A percentile compares a stretch with the other conserved stretches of the same genome.
Evolutionary conservation across 306 rosid species (phyloP).

Genomic region (Cucumis sativus): Cucumber_9930_V3 NC_026659.2:14879001-14879500

Average conservation of each 20-base stretch:
- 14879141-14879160: too few relatives aligned
- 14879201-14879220: too few relatives aligned
- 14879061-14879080: too few relatives aligned
- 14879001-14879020: too few relatives aligned
- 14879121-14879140: too few relatives aligned
- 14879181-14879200: too few relatives aligned
- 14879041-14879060: too few relatives aligned
- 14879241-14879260: not conserved
- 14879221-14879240: not conserved
- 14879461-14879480: slow-evolving; percentile 29
- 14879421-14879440: not conserved
- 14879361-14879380: slow-evolving; percentile 44
- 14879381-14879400: slow-evolving; percentile 41
- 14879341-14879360: slow-evolving; percentile 21
- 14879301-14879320: not conserved
- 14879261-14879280: not conserved
- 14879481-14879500: not conserved
- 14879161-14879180: too few relatives aligned
- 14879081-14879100: too few relatives aligned
- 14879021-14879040: too few relatives aligned
- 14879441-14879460: slow-evolving; percentile 29
- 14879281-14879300: slow-evolving; percentile 5
- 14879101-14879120: too few relatives aligned
- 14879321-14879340: not conserved
- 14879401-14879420: not conserved